Percentiles rank a stretch among this genome's conserved stretches.
These are phyloP conservation scores for Microthyrium microscopicum DNA, from an alignment of 2,329 filamentous ascomycete genomes.

Conservation along the genomic window DNA sequence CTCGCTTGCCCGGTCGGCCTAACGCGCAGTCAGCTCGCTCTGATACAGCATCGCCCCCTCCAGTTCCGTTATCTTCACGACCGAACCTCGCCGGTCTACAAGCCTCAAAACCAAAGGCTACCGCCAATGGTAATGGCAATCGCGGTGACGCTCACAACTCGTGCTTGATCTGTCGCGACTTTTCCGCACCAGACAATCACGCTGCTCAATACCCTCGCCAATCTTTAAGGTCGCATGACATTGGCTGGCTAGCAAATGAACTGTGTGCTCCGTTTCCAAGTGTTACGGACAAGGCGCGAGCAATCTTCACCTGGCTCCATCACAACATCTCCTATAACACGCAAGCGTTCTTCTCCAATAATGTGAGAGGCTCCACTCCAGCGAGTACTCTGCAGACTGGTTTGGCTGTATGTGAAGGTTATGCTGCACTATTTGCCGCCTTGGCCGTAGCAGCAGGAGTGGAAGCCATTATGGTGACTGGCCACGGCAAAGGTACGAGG, in stretches of 20 bases:
- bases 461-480: slow-evolving; percentile 55
- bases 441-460: slow-evolving; percentile 68
- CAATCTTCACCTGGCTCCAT: slow-evolving; percentile 89
- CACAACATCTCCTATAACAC: slow-evolving; percentile 83
- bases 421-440: slow-evolving; percentile 64
- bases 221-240: slow-evolving; percentile 49
- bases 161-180: slow-evolving; percentile 81
- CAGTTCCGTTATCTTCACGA: slow-evolving; percentile 36
- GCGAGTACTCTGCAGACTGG: slow-evolving; percentile 60
- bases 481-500: slow-evolving; percentile 51
- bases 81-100: slow-evolving; percentile 42
- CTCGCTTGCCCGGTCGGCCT: slow-evolving; percentile 13
- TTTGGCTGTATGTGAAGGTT: slow-evolving; percentile 80
- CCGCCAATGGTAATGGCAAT: background rate
- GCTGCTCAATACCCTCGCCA: slow-evolving; percentile 61
- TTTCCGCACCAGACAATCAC: slow-evolving; percentile 62
- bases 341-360: slow-evolving; percentile 58
- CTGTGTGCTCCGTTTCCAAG: slow-evolving; percentile 69
- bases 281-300: slow-evolving; percentile 76
- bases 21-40: slow-evolving; percentile 6
- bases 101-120: slow-evolving; percentile 30
- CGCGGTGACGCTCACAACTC: too few relatives aligned
- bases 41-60: slow-evolving; percentile 23
- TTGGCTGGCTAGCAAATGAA: slow-evolving; percentile 59
- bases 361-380: slow-evolving; percentile 49